Conservation (phyloP, 257 asterid genomes). For the Oldenlandia corymbosa region DNA sequence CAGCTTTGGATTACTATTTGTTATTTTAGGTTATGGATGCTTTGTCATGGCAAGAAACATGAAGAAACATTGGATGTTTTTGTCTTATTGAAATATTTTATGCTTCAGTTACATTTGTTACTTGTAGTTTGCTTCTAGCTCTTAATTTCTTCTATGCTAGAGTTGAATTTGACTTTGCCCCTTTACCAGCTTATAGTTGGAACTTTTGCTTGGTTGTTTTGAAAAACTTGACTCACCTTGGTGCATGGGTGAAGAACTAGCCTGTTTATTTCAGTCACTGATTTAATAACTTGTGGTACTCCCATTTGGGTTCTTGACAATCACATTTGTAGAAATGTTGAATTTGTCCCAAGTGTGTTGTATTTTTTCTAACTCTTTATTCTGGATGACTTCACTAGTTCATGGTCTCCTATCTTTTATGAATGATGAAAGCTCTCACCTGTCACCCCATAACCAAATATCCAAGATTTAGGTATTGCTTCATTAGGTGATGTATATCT, state of each 20-base stretch:
- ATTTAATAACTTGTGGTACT: background rate
- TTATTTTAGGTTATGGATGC: conserved; percentile 9
- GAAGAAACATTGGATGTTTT: no score
- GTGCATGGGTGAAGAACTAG: background rate
- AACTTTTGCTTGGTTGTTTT: background rate
- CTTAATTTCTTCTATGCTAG: background rate
- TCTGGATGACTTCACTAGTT: background rate
- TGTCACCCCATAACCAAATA: no score
- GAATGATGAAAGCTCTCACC: no score
- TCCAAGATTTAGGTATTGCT: no score
- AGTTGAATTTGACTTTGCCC: background rate
- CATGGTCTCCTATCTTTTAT: background rate
- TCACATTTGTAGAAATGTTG: background rate
- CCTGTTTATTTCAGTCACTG: background rate
- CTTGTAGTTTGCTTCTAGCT: background rate
- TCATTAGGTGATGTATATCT: no score
- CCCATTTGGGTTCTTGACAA: background rate
- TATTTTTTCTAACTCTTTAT: background rate
- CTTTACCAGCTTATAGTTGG: background rate
- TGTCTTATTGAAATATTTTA: background rate
- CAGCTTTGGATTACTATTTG: background rate
- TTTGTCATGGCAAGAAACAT: background rate
- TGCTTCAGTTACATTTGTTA: background rate
- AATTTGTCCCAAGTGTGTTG: background rate
- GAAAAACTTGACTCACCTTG: no score